These are phyloP conservation scores for Acanthamoeba lenticulata DNA, from an alignment of 208 protist genomes.

Conservation along the genomic window DNA sequence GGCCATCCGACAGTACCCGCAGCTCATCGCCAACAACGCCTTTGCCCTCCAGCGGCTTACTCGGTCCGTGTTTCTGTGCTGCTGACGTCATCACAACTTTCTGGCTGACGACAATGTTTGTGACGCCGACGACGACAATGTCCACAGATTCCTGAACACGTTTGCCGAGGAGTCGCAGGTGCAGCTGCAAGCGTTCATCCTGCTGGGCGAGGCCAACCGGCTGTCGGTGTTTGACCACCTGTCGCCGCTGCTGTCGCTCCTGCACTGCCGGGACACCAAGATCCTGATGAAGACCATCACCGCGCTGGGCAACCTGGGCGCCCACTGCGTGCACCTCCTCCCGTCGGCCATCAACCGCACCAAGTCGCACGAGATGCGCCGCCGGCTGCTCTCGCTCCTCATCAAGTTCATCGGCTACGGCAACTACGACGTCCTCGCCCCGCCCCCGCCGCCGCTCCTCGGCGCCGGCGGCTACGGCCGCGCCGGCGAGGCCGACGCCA, in stretches of 20 bases:
- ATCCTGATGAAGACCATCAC: slow-evolving; percentile 57
- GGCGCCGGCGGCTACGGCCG: background rate
- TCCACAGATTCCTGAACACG: slow-evolving; percentile 20
- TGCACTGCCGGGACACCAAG: slow-evolving; percentile 42
- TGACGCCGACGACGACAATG: background rate
- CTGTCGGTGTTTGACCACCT: background rate
- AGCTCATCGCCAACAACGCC: slow-evolving; percentile 15
- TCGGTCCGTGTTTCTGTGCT: background rate
- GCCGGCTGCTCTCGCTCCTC: slow-evolving; percentile 28
- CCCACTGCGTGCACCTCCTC: background rate
- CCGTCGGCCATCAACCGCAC: slow-evolving; percentile 46
- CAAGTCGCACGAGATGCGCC: slow-evolving; percentile 9
- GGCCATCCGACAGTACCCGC: background rate
- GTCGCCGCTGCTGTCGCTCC: slow-evolving; percentile 33
- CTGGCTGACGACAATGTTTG: background rate
- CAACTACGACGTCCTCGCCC: slow-evolving; percentile 6
- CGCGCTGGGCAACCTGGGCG: background rate
- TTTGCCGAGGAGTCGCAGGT: slow-evolving; percentile 27
- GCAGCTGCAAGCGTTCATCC: slow-evolving; percentile 22
- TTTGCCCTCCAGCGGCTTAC: slow-evolving; percentile 17
- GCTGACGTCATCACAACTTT: background rate
- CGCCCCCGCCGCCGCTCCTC: background rate
- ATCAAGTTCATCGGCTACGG: slow-evolving; percentile 57
- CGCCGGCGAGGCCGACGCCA: background rate
- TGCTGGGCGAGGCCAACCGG: slow-evolving; percentile 10